Evolutionary conservation across 106 monocot species (phyloP).

Genomic region (Xerophyta viscosa): DNA sequence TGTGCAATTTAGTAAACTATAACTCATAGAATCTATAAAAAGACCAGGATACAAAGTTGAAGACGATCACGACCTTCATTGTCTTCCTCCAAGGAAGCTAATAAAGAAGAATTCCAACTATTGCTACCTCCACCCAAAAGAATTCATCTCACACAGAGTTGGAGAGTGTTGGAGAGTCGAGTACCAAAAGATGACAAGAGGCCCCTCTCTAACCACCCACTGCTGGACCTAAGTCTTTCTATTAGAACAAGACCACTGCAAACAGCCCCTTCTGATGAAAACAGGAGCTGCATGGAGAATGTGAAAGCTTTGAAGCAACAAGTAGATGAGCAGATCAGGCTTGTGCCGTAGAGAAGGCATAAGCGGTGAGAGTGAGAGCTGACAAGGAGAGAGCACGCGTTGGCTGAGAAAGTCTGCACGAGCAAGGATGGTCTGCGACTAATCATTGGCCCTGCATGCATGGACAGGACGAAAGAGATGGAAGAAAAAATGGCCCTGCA

Average conservation of each 20-base stretch:
- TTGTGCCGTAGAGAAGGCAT: slow-evolving; percentile 49
- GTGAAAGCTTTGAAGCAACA: slow-evolving; percentile 47
- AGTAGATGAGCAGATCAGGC: slow-evolving; percentile 45
- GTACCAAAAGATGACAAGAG: not conserved
- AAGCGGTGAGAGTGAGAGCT: slow-evolving; percentile 61
- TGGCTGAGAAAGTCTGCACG: slow-evolving; percentile 64
- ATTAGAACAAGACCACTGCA: slow-evolving; percentile 19
- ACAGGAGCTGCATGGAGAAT: slow-evolving; percentile 4
- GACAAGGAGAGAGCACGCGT: slow-evolving; percentile 53
- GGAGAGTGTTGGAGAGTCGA: not conserved
- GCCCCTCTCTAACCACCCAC: not conserved
- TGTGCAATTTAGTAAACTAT: too few relatives aligned
- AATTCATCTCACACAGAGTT: not conserved
- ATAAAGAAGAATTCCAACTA: slow-evolving; percentile 3
- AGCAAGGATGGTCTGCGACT: slow-evolving; percentile 69
- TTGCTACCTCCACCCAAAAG: slow-evolving; percentile 9
- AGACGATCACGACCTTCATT: not conserved
- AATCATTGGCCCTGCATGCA: slow-evolving; percentile 49
- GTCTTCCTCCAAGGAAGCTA: slow-evolving; percentile 23
- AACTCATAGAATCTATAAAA: too few relatives aligned
- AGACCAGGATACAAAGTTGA: too few relatives aligned
- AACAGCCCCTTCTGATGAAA: slow-evolving; percentile 18
- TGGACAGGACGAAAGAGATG: slow-evolving; percentile 69
- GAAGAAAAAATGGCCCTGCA: slow-evolving; percentile 22
- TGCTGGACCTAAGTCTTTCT: slow-evolving; percentile 52